Base-by-base conservation (phyloP, 2,329 filamentous ascomycete species). In the Penicillium sclerotiorum region DNA sequence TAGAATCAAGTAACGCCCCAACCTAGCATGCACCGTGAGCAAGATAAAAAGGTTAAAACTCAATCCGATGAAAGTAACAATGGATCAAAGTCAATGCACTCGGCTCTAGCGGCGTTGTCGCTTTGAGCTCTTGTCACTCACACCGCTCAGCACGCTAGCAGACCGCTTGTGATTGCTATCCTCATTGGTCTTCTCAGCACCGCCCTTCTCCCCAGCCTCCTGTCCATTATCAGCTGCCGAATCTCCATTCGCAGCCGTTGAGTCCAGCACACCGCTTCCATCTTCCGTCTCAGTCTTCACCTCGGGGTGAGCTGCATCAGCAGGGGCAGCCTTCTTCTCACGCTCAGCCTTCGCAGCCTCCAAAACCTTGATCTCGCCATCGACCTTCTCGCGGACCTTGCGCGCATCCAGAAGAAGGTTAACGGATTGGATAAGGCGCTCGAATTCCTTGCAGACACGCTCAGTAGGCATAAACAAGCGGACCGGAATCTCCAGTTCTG, bases 91-190 rank as follows among this genome's bases (percentile, higher is more conserved):
- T n/a, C n/a, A n/a, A n/a, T n/a, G n/a, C n/a, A n/a, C n/a, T n/a
- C n/a, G n/a, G 5, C 47, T 47, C 51, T 62, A 72, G 48, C 77
- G 78, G 60, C 72, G 76, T 62, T 77, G 75, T 45, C 77, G 71
- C 64, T 80, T 81, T 7, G 66, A 64, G 58, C 75, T 78, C 66
- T 79, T 79, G 49, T 90, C 86, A 66, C 87, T 90, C 5, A 75
- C 74, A 13, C 78, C 76, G 67, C 89, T 93, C 45, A 95, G 69
- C 25, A 91, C 89, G 68, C 90, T 95, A 1, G 89, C 89, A 66
- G 90, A 94, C 51, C 90, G 82, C 75, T 95, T 95, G 56, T 88
- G 86, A 17, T 50, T 52, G 8, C 55, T 52, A 28, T 64, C 60
- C 12, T 52, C 61, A 27, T 54, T 50, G 8, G 44, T 38, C 23